Evolutionary conservation across 345 rosid genomes (phyloP).

Genomic region (Aurinia saxatilis): DNA sequence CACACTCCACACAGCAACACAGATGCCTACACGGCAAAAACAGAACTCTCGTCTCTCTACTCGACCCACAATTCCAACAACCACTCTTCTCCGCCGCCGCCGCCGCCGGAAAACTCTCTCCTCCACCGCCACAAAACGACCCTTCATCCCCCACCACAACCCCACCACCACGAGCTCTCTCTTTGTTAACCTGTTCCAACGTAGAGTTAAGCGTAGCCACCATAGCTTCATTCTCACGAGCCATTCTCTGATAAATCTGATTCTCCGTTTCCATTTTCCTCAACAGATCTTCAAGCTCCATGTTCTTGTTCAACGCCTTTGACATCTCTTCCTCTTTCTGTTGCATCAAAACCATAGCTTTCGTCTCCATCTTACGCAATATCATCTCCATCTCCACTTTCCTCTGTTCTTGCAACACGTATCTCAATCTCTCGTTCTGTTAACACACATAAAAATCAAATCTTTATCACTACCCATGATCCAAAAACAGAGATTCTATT

Average conservation of each 20-base stretch:
- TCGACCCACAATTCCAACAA: slow-evolving; percentile 53
- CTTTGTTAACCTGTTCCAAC: slow-evolving; percentile 43
- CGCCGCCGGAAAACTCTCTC: slow-evolving; percentile 12
- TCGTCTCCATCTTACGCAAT: slow-evolving; percentile 34
- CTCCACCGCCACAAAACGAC: slow-evolving; percentile 32
- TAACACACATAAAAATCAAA: neutral
- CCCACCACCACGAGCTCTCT: slow-evolving; percentile 24
- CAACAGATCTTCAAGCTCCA: slow-evolving; percentile 52
- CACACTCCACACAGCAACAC: slow-evolving; percentile 64
- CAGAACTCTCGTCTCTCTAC: slow-evolving; percentile 49
- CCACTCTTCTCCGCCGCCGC: slow-evolving; percentile 13
- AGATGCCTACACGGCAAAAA: slow-evolving; percentile 95
- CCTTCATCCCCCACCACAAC: slow-evolving; percentile 42
- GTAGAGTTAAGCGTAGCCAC: slow-evolving; percentile 37
- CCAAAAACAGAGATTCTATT: neutral
- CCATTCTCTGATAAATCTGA: slow-evolving; percentile 55
- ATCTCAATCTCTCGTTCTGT: slow-evolving; percentile 53
- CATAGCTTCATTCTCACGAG: slow-evolving; percentile 53
- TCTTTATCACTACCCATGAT: neutral
- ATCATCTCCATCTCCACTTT: slow-evolving; percentile 37
- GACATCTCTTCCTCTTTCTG: slow-evolving; percentile 62
- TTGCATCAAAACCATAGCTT: slow-evolving; percentile 32
- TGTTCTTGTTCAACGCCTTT: slow-evolving; percentile 36
- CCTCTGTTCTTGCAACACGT: slow-evolving; percentile 49
- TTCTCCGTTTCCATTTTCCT: slow-evolving; percentile 48